Conservation (phyloP, 225 moss, liverwort and hornwort genomes). For the Rhytidiadelphus loreus region DNA sequence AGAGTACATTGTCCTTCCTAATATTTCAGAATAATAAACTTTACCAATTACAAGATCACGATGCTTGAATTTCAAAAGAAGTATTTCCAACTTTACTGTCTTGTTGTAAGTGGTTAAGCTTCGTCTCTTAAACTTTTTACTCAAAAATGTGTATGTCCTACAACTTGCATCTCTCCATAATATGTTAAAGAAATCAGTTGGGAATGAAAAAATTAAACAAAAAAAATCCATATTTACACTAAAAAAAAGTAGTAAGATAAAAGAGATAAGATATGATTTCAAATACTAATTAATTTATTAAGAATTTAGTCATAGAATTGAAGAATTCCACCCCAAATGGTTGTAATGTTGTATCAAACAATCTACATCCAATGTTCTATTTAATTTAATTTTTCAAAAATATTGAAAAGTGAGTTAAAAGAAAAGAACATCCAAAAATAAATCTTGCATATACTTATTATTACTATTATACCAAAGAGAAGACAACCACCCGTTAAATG, state of each 20-base stretch:
- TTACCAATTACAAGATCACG: background rate
- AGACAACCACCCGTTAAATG: background rate
- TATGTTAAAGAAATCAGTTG: background rate
- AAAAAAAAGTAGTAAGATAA: background rate
- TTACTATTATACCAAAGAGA: background rate
- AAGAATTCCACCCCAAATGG: background rate
- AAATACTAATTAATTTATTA: background rate
- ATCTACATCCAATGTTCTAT: too few relatives aligned
- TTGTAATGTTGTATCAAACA: background rate
- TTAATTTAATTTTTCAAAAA: too few relatives aligned
- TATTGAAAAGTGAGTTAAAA: too few relatives aligned
- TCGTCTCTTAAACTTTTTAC: background rate
- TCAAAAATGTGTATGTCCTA: background rate
- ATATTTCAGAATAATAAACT: background rate
- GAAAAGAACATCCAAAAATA: too few relatives aligned
- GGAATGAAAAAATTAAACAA: background rate
- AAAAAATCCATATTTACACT: background rate
- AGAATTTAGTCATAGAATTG: background rate
- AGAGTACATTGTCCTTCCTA: background rate
- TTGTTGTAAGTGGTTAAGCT: background rate
- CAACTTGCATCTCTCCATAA: too few relatives aligned
- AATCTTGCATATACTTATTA: background rate
- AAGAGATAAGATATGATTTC: fast-evolving
- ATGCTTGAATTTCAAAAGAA: background rate
- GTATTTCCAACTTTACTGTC: background rate